A percentile compares a stretch with the other conserved stretches of the same genome.
These are phyloP conservation scores for Moniliophthora roreri DNA, from an alignment of 1,284 basidiomycete species.

Conservation along the genomic window DNA sequence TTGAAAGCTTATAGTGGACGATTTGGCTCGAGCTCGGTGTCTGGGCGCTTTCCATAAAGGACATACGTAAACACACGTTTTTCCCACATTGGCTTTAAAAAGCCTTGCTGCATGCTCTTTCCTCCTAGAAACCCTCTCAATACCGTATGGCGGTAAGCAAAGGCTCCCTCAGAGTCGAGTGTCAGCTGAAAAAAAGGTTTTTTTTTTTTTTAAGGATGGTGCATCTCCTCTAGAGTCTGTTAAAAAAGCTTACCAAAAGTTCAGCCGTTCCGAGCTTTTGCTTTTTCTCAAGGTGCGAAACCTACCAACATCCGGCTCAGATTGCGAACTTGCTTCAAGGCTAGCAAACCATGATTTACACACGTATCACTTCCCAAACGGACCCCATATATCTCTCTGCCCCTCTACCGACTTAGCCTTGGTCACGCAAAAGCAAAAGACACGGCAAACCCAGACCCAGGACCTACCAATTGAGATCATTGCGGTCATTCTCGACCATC, in stretches of 20 bases:
- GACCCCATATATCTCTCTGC: constrained; percentile 20
- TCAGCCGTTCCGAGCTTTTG: constrained; percentile 64
- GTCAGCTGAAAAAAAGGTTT: constrained; percentile 12
- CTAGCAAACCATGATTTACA: constrained; percentile 72
- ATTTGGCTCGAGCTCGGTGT: too few relatives aligned
- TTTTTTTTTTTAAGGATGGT: constrained; percentile 29
- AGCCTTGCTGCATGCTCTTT: not conserved
- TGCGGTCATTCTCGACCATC: constrained; percentile 70
- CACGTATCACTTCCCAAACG: constrained; percentile 60
- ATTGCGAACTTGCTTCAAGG: constrained; percentile 61
- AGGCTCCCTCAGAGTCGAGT: constrained; percentile 1
- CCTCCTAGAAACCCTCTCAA: not conserved
- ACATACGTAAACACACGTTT: constrained; percentile 2
- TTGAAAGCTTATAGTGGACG: too few relatives aligned
- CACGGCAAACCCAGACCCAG: constrained; percentile 34
- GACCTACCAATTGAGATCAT: constrained; percentile 76
- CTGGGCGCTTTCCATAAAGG: not conserved
- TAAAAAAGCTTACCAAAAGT: constrained; percentile 64
- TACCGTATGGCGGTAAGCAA: constrained; percentile 23
- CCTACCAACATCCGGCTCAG: constrained; percentile 59
- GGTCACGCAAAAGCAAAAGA: constrained; percentile 24
- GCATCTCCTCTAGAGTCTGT: constrained; percentile 46
- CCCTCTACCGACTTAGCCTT: constrained; percentile 19
- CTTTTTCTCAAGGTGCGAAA: constrained; percentile 73
- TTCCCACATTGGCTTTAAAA: not conserved